Conservation (phyloP, 768 basidiomycete species). For the Suillus lakei region DNA sequence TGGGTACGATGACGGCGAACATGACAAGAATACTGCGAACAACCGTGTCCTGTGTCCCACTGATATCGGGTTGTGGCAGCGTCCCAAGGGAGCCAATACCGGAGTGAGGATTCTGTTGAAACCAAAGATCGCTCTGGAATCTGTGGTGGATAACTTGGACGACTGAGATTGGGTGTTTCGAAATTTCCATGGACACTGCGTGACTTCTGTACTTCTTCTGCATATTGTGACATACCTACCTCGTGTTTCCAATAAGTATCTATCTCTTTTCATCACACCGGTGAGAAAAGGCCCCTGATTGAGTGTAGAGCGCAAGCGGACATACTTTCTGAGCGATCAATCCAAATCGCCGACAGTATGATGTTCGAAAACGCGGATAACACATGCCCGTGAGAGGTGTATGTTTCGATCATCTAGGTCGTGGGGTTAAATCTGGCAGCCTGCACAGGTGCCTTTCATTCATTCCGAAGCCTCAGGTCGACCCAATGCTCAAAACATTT, state of each 20-base stretch:
- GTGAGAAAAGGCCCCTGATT: constrained; percentile 1
- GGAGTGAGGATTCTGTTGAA: constrained; percentile 39
- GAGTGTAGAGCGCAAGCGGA: constrained; percentile 1
- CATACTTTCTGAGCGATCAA: constrained; percentile 5
- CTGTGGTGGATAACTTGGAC: constrained; percentile 38
- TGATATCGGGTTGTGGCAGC: constrained; percentile 41
- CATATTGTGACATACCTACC: background rate
- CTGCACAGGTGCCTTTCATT: background rate
- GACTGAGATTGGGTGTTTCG: constrained; percentile 21
- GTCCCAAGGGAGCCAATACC: constrained; percentile 26
- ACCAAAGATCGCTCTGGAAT: constrained; percentile 45
- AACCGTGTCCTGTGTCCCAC: constrained; percentile 40
- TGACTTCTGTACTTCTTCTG: background rate
- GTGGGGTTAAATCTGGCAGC: background rate
- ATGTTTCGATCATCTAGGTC: background rate
- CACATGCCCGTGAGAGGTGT: constrained; percentile 7
- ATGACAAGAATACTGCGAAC: constrained; percentile 10
- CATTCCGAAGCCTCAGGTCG: background rate
- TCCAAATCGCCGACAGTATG: background rate
- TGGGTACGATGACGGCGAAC: constrained; percentile 33
- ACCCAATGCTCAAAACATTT: background rate
- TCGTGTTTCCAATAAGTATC: background rate
- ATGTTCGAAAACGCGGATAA: background rate
- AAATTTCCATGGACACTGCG: background rate
- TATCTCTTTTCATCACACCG: background rate